Evolutionary conservation across 805 yeast species (phyloP), one percentile per base, ranked within the genome.

Genomic region (Debaryomyces prosopidis): DNA sequence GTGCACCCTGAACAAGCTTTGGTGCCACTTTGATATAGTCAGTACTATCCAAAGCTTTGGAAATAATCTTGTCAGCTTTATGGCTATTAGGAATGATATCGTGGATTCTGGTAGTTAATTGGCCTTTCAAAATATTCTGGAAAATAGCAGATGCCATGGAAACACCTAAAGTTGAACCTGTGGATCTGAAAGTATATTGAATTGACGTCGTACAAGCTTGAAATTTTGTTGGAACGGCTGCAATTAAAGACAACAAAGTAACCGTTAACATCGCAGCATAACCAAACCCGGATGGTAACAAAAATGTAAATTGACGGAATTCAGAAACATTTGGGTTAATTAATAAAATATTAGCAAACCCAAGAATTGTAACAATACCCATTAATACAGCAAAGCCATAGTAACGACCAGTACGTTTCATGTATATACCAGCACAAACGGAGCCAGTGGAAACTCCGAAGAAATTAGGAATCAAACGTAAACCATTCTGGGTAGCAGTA

Each of bases 171-270:
- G 94, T 86, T n/a, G 92, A 85, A 0, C 96, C 96, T 0, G 90
- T 84, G 8, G 92, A 84, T 57, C 96, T 76, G 70, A 87, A 89
- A 0, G 91, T 90, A 62, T 91, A 90, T 58, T 89, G 96, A 46
- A 91, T 87, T 0, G 96, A 87, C 0, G 97, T 90, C 2, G 92
- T 85, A 16, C 89, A 77, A 1, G 97, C 96, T 63, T 89, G 96
- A 57, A 75, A 78, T 42, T 78, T 75, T 17, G 71, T 63, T 8
- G 86, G 83, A 2, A 85, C 94, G 1, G 94, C 80, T 0, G 94
- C 84, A 43, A 89, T 85, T 64, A 89, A 73, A 0, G 95, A 86
- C 30, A 88, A 65, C 39, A 89, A 68, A 0, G 91, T 82, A 2
- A 87, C 80, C 0, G 96, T 88, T 49, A 88, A 71, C 61, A 82